Conservation (phyloP, 352 stramenopile genomes). For the Pythium volutum region DNA sequence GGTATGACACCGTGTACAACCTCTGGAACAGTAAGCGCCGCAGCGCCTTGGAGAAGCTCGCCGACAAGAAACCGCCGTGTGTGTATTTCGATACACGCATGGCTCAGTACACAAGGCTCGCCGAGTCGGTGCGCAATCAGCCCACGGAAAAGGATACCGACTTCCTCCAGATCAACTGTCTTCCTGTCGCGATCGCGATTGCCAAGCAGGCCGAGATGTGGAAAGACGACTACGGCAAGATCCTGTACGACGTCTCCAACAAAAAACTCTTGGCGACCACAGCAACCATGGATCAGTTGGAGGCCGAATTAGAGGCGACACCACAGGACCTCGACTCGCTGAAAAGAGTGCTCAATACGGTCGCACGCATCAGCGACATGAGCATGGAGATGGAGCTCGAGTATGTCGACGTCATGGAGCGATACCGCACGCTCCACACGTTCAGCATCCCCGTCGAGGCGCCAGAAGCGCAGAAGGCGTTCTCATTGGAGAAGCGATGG, state of each 20-base stretch:
- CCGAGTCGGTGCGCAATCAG: constrained; percentile 86
- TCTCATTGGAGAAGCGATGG: constrained; percentile 85
- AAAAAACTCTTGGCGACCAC: constrained; percentile 76
- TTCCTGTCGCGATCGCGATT: constrained; percentile 86
- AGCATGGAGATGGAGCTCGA: constrained; percentile 95
- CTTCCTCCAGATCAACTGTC: constrained; percentile 94
- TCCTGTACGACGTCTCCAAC: constrained; percentile 87
- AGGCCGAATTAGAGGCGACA: constrained; percentile 72
- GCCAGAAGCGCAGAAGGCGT: constrained; percentile 60
- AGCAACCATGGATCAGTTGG: constrained; percentile 74
- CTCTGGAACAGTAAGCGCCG: constrained; percentile 94
- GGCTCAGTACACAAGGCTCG: constrained; percentile 86
- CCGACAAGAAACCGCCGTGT: constrained; percentile 90
- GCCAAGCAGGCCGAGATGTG: constrained; percentile 91
- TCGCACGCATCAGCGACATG: constrained; percentile 82
- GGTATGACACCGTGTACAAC: constrained; percentile 94
- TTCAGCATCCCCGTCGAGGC: constrained; percentile 80
- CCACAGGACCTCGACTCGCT: constrained; percentile 91
- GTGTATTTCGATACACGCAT: constrained; percentile 95
- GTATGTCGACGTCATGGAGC: constrained; percentile 91
- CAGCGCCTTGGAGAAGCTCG: constrained; percentile 88
- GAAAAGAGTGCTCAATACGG: constrained; percentile 93
- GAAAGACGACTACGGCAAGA: constrained; percentile 93
- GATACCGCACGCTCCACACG: constrained; percentile 85
- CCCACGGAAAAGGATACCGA: constrained; percentile 92